Evolutionary conservation across 2,329 filamentous ascomycete species (phyloP).

Genomic region (Setomelanomma holmii): DNA sequence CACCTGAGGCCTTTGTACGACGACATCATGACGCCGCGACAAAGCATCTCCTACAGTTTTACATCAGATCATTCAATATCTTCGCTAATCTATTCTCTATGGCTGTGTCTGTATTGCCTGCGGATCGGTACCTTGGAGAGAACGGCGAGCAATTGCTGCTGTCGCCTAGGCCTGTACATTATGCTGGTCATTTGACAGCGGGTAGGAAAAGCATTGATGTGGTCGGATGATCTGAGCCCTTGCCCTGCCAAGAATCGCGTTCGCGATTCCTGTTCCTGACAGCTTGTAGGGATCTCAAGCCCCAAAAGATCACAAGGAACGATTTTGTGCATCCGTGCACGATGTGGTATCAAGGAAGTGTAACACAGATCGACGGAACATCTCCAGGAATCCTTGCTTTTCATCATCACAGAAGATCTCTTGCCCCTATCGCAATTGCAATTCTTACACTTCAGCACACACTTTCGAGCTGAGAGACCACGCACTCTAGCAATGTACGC

Average conservation of each 20-base stretch:
- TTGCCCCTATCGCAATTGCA: too few species aligned
- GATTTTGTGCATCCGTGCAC: not conserved
- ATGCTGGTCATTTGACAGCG: conserved; percentile 2
- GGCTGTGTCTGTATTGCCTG: not conserved
- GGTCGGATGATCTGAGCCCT: not conserved
- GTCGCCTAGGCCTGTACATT: not conserved
- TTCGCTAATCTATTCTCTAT: not conserved
- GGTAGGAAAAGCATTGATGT: not conserved
- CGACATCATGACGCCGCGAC: too few species aligned
- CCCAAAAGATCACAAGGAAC: not conserved
- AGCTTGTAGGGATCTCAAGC: not conserved
- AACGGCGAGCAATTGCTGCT: not conserved
- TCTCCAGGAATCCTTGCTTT: too few species aligned
- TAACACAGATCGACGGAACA: not conserved
- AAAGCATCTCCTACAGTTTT: too few species aligned
- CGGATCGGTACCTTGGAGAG: not conserved
- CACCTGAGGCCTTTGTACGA: too few species aligned
- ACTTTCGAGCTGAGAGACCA: too few species aligned
- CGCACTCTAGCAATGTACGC: too few species aligned
- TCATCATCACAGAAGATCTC: too few species aligned
- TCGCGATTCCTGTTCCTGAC: not conserved
- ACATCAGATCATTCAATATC: too few species aligned
- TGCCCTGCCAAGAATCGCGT: not conserved
- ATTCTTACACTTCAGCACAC: too few species aligned
- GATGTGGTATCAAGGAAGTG: not conserved